Conservation (phyloP, 108 stramenopile genomes). For the Licmophora abbreviata region DNA sequence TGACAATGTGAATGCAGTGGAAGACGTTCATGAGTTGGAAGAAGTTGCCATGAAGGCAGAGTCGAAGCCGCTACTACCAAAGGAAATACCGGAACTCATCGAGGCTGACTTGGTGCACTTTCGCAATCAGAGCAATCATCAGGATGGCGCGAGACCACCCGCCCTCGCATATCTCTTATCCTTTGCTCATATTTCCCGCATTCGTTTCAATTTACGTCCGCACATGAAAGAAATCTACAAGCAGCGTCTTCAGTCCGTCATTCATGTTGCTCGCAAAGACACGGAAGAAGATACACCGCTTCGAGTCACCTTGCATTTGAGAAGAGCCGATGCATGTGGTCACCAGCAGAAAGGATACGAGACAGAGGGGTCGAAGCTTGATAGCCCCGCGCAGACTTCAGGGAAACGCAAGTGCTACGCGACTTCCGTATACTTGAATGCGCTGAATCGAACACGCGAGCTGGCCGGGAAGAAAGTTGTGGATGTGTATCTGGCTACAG, state of each 20-base stretch:
- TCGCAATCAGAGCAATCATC: background rate
- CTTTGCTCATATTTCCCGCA: conserved; percentile 12
- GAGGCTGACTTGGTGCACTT: background rate
- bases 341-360: conserved; percentile 6
- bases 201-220: conserved; percentile 14
- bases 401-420: conserved; percentile 10
- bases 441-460: conserved; percentile 6
- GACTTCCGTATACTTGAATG: conserved; percentile 9
- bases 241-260: background rate
- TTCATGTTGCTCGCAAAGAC: background rate
- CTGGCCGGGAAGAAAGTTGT: conserved; percentile 3
- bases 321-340: conserved; percentile 22
- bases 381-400: conserved; percentile 9
- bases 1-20: background rate
- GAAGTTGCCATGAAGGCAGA: background rate
- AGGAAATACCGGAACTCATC: background rate
- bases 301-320: conserved; percentile 12
- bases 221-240: conserved; percentile 8
- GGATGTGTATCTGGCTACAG: conserved; percentile 19
- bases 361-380: conserved; percentile 2
- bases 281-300: conserved; percentile 1
- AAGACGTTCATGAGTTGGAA: conserved; percentile 4
- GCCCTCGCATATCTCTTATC: conserved; percentile 11
- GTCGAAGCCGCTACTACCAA: background rate
- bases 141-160: background rate